These are phyloP conservation scores for Quercus mongolica DNA, from an alignment of 306 rosid species.

Conservation along the genomic window DNA sequence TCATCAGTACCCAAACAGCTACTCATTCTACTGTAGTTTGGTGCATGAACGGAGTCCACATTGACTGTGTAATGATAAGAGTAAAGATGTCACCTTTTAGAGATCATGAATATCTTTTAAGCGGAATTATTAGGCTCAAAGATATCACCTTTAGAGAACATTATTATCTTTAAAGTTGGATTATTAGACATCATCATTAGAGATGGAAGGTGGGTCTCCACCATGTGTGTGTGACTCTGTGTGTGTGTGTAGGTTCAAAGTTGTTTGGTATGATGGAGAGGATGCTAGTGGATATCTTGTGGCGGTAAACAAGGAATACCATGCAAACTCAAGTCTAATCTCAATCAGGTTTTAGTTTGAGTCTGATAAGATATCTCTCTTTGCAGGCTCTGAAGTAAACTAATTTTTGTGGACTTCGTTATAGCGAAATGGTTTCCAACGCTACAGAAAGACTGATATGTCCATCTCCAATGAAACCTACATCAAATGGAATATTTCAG, in stretches of 20 bases:
- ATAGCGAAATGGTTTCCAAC: constrained; percentile 42
- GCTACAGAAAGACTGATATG: constrained; percentile 32
- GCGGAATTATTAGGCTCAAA: too few species aligned
- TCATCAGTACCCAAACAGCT: too few species aligned
- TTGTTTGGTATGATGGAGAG: not conserved
- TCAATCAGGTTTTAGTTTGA: not conserved
- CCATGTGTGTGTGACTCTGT: too few species aligned
- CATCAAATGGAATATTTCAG: constrained; percentile 79
- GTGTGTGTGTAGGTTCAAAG: not conserved
- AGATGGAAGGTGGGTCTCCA: too few species aligned
- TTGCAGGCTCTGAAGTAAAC: constrained; percentile 30
- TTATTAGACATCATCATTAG: too few species aligned
- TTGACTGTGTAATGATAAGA: too few species aligned
- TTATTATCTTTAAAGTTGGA: too few species aligned
- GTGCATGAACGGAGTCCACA: too few species aligned
- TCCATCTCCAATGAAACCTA: constrained; percentile 59
- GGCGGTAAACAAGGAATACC: not conserved
- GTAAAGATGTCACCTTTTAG: too few species aligned
- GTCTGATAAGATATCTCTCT: not conserved
- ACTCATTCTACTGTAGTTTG: too few species aligned
- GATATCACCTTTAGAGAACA: too few species aligned
- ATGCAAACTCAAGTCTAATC: not conserved
- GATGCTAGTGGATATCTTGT: not conserved
- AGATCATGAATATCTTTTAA: too few species aligned
- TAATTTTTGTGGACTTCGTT: constrained; percentile 7